Percentiles rank a stretch among this genome's conserved stretches.
Evolutionary conservation across 139 green algal genomes (phyloP).

Genomic region (Zygnema circumcarinatum): DNA sequence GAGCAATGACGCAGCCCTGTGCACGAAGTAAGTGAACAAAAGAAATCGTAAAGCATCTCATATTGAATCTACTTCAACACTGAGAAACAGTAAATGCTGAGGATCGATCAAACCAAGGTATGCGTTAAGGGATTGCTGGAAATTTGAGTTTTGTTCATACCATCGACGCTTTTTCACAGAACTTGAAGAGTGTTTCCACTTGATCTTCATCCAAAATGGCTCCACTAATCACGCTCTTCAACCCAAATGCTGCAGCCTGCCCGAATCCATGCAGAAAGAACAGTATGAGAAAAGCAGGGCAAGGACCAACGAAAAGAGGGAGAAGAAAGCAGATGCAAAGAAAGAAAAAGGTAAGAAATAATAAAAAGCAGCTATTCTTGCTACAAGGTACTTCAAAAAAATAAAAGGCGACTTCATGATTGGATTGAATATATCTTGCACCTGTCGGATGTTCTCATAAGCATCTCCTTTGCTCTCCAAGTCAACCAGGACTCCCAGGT

Average conservation of each 20-base stretch:
- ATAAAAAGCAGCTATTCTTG: not conserved
- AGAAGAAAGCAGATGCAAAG: not conserved
- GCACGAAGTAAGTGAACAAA: not conserved
- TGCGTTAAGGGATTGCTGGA: no score
- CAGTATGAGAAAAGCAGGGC: not conserved
- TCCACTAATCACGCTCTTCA: constrained; percentile 27
- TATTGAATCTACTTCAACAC: no score
- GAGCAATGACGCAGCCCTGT: constrained; percentile 53
- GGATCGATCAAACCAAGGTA: no score
- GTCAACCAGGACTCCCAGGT: constrained; percentile 16
- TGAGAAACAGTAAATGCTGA: no score
- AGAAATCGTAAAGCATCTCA: constrained; percentile 3
- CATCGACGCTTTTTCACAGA: constrained; percentile 56
- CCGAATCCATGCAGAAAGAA: not conserved
- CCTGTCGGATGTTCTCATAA: constrained; percentile 39
- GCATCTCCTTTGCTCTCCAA: not conserved
- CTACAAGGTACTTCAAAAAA: no score
- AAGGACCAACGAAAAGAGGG: not conserved
- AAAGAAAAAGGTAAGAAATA: not conserved
- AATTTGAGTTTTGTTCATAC: no score
- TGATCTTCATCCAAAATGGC: constrained; percentile 8
- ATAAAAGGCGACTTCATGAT: no score
- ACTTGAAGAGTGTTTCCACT: constrained; percentile 30
- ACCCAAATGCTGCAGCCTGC: constrained; percentile 54
- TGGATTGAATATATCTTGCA: not conserved